Conservation (phyloP, 441 rosid genomes). For the Macaranga tanarius region DNA sequence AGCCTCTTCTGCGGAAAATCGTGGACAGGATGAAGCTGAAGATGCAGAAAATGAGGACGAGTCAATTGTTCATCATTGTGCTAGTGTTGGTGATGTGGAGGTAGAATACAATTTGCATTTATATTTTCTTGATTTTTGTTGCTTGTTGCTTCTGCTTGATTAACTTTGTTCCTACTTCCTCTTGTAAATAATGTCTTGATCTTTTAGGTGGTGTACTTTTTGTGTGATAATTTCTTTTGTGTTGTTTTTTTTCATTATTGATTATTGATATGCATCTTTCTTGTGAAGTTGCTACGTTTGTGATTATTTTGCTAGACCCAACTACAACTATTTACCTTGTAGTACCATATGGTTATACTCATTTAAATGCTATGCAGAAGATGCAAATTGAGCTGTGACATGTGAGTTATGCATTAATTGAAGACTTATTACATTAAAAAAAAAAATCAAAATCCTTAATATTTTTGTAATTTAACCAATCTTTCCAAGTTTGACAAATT, state of each 20-base stretch:
- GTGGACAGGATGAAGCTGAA: constrained; percentile 59
- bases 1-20: constrained; percentile 53
- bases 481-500: no score
- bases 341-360: neutral
- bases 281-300: neutral
- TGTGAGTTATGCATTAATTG: neutral
- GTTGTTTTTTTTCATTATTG: neutral
- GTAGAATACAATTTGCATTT: constrained; percentile 31
- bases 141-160: neutral
- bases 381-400: neutral
- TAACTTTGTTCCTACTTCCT: neutral
- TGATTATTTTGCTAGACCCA: neutral
- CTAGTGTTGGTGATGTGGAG: constrained; percentile 95
- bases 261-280: neutral
- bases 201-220: neutral
- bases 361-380: neutral
- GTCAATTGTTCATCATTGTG: constrained; percentile 81
- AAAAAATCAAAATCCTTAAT: neutral
- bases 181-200: neutral
- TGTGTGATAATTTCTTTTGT: neutral
- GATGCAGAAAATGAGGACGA: constrained; percentile 81
- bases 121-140: neutral
- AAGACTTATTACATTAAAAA: neutral
- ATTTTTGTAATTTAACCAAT: neutral
- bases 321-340: neutral